These are phyloP conservation scores for Pseudogymnoascus sp. DNA, from an alignment of 2,329 filamentous ascomycete species.

Conservation along the genomic window DNA sequence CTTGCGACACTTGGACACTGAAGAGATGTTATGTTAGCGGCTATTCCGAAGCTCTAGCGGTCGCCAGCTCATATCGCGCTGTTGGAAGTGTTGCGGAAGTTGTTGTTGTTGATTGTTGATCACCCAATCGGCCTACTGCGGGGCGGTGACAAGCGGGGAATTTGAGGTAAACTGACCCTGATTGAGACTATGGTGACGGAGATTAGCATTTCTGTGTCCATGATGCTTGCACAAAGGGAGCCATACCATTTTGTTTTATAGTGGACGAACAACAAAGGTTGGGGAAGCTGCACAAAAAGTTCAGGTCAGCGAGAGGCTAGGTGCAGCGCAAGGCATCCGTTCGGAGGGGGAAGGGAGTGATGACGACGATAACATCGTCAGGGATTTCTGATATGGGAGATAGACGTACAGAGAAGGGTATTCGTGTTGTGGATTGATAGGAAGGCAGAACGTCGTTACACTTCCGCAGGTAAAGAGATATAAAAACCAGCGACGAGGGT, in stretches of 20 bases:
- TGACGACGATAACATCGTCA: slow-evolving; percentile 4
- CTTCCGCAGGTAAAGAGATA: not conserved
- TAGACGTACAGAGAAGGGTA: not conserved
- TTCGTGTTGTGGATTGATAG: not conserved
- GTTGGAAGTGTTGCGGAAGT: not conserved
- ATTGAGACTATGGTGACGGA: slow-evolving; percentile 50
- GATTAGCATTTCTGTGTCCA: not conserved
- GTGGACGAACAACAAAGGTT: not conserved
- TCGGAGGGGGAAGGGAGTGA: not conserved
- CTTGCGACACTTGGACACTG: slow-evolving; percentile 65
- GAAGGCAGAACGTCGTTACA: slow-evolving; percentile 2
- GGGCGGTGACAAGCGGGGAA: slow-evolving; percentile 19
- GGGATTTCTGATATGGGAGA: not conserved
- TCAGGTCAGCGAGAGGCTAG: not conserved
- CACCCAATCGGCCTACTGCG: not conserved
- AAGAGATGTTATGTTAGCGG: not conserved
- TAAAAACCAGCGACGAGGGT: not conserved
- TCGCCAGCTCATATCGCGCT: not conserved
- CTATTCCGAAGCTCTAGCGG: not conserved
- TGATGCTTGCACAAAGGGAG: not conserved
- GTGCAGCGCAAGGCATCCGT: not conserved
- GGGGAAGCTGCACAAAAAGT: not conserved
- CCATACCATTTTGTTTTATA: slow-evolving; percentile 6
- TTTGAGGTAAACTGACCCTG: slow-evolving; percentile 48
- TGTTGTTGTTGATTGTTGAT: slow-evolving; percentile 1